Base-by-base conservation (phyloP, 768 basidiomycete genomes). In the Mycena latifolia region DNA sequence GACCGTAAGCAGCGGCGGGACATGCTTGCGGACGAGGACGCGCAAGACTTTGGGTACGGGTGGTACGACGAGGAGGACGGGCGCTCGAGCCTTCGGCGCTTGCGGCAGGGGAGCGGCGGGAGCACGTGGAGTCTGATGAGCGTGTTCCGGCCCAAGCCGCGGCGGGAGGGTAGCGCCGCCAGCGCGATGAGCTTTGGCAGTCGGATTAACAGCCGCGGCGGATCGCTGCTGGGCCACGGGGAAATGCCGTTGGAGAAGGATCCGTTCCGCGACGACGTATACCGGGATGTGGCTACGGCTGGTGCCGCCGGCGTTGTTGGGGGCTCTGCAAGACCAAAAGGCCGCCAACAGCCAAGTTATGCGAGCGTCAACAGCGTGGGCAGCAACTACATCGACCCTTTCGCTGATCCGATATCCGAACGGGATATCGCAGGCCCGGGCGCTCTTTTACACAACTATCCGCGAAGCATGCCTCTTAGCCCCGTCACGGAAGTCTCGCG, bases 1-100 rank as follows among this genome's bases (percentile, higher is more conserved):
- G 71, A 74, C 63, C 59, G 73, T 55, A 68, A 71, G 25, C 70
- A 81, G 58, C 82, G 92, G 31, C 82, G 85, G 31, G 91, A 94
- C 73, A 93, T 94, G 86, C 84, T 93, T 35, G 91, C 88, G 5
- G 92, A 94, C 59, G 92, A 93, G 76, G 92, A 93, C 70, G 81
- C 83, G 2, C 80, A 82, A 11, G 84, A 87, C 18, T 87, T 91
- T 25, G 65, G 76, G 61, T 69, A 66, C 11, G 64, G 61, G 60
- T 68, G 76, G 67, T 69, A 69, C 50, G 71, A 70, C 7, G 66
- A 45, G 3, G 63, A 52, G 31, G 67, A 77, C 17, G 77, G 77
- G 24, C 81, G 80, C 78, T 81, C 80, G 47, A 75, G 77, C 62
- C 71, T 73, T 41, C 71, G 65, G 60, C 47, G 72, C 29, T 25